Evolutionary conservation across 352 stramenopile genomes (phyloP), one percentile per base, ranked within the genome.

Genomic region (Phytophthora boehmeriae): DNA sequence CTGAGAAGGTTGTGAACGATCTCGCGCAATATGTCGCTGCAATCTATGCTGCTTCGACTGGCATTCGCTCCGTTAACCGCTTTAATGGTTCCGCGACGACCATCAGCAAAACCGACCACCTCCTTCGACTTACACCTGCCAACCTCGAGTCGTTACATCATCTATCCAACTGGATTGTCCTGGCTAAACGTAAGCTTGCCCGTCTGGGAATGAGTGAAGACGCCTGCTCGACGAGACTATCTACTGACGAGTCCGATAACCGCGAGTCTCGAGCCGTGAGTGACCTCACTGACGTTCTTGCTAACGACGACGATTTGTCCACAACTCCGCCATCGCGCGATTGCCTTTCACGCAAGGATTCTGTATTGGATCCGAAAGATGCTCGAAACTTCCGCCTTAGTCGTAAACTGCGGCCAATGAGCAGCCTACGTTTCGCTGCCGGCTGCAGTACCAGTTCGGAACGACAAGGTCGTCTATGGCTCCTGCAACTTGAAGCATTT

Each of bases 71-170:
- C 2, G 72, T 55, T 20, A 74, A 79, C 0, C 71, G 79, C 6
- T 76, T 92, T 23, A 48, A 71, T 59, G 59, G 60, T 53, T 48
- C 54, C 44, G 28, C 50, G 4, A n/a, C 30, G 30, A 19, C 51
- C 2, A 59, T 2, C 54, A 46, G 16, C 9, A 57, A 59, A 2
- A 52, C 66, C 3, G 62, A 64, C 20, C 35, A 72, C 25, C 61
- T 76, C 44, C 71, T 58, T 49, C 70, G 39, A 38, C 66, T 63
- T 46, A 89, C 54, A 54, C 55, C 71, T 56, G 77, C 86, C 5
- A 96, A 93, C 52, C 48, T 95, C n/a, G 86, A 94, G 41, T 73
- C 75, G 34, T 63, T 93, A 22, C 73, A 86, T 13, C 80, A 93
- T 61, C 65, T 96, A 22, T 80, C 80, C 16, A 92, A 92, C 51